phyloP scores from a whole-genome alignment of 768 basidiomycete genomes.

The Suillus subluteus region DNA sequence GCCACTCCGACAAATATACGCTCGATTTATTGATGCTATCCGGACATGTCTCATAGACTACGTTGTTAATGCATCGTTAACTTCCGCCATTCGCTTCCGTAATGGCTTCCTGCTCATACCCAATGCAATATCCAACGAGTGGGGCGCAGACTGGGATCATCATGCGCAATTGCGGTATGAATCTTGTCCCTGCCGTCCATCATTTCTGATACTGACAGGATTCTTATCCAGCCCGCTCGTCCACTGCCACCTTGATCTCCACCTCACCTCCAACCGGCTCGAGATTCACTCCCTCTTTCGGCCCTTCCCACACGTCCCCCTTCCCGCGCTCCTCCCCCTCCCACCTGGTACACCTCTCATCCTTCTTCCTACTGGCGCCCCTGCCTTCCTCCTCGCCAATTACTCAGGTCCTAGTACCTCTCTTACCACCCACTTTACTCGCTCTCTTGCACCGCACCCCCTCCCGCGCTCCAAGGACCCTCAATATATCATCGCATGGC shows the following conservation, averaged over 20 bases:
- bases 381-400: constrained; percentile 73
- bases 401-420: constrained; percentile 70
- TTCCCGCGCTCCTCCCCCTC: constrained; percentile 45
- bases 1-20: constrained; percentile 43
- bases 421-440: constrained; percentile 63
- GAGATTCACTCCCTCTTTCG: constrained; percentile 67
- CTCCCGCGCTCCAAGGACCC: constrained; percentile 23
- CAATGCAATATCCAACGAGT: constrained; percentile 49
- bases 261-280: constrained; percentile 49
- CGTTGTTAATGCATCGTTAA: constrained; percentile 48
- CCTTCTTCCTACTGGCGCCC: constrained; percentile 70
- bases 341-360: constrained; percentile 67
- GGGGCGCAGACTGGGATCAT: constrained; percentile 69
- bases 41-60: constrained; percentile 55
- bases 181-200: constrained; percentile 1
- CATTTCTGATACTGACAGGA: constrained; percentile 8
- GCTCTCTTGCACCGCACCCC: constrained; percentile 50
- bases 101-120: constrained; percentile 67
- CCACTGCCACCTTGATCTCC: constrained; percentile 62
- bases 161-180: constrained; percentile 50
- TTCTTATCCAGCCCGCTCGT: constrained; percentile 53
- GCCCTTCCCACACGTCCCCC: constrained; percentile 59
- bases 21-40: constrained; percentile 65
- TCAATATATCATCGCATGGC: constrained; percentile 69
- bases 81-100: constrained; percentile 52